Percentiles rank a stretch among this genome's conserved stretches.
Evolutionary conservation across 2,329 filamentous ascomycete genomes (phyloP).

Genomic region (Colletotrichum viniferum): DNA sequence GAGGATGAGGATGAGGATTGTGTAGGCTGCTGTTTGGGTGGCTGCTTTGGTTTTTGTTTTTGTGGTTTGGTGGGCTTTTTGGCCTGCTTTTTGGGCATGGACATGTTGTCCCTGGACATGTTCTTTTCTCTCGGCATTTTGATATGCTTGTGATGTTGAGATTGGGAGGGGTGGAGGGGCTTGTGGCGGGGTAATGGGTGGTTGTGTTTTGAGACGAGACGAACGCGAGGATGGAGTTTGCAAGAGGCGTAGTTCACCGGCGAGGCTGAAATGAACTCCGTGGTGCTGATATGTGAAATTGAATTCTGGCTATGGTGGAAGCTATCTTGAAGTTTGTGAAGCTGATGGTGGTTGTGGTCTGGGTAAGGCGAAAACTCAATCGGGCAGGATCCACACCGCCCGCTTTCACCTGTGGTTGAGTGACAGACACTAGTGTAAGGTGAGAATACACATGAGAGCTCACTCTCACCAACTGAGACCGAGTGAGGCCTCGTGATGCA

Average conservation of each 20-base stretch:
- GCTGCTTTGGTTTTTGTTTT: background rate
- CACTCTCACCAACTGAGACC: background rate
- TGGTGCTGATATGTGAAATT: background rate
- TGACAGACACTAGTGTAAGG: background rate
- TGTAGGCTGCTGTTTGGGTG: background rate
- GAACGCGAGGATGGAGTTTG: background rate
- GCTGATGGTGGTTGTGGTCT: background rate
- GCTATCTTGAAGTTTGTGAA: background rate
- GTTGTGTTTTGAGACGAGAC: background rate
- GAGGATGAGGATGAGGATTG: background rate
- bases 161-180: background rate
- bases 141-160: background rate
- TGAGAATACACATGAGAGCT: background rate
- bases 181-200: background rate
- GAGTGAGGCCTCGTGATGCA: background rate
- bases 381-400: slow-evolving; percentile 15
- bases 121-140: background rate
- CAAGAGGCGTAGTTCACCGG: background rate
- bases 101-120: background rate
- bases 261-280: background rate
- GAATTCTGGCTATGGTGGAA: background rate
- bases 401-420: background rate
- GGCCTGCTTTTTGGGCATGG: slow-evolving; percentile 10
- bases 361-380: slow-evolving; percentile 20
- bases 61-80: background rate